Base-by-base conservation (phyloP, 176 grass and related monocot species). In the Pontederia crassipes region DNA sequence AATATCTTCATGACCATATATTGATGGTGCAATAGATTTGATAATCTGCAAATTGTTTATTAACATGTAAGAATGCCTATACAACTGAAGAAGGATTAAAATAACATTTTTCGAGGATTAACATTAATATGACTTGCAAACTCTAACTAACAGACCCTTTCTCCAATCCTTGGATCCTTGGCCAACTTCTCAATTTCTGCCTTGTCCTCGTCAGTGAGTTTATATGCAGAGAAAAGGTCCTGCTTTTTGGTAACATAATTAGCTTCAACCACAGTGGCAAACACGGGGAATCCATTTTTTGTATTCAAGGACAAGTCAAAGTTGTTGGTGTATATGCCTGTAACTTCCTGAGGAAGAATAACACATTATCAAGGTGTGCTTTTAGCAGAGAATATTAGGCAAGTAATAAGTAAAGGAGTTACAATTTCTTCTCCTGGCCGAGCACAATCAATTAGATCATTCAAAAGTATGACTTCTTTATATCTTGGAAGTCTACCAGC, bases 401-500 rank as follows among this genome's bases (percentile, higher is more conserved):
- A 35, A 62, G 35, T 2, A 7, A 7, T 40, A 40, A 7, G 32
- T 40, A 40, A 40, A 40, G 50, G 77, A 61, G 20, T 91, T 92
- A 98, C 93, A 83, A 98, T 98, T 75, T 98, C 93, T 75, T 98
- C 93, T 77, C 93, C 93, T 54, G 87, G 93, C 18, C 87, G 79
- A 65, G 87, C 93, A 79, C 93, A 92, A 20, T 98, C 93, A 9
- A 98, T 98, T 29, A 98, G 68, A 73, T 98, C 84, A 77, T 98
- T 98, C 66, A 88, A 40, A 74, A 98, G 87, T 81, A 92, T 98
- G 11, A 98, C 93, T 92, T 98, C 93, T 75, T 98, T 98, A 74
- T 88, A 85, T 83, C 93, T 98, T 12, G 93, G 87, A 67, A 92
- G 84, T 67, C 93, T 81, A 26, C 93, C 84, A 88, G 84, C 81